Percentiles rank a stretch among this genome's conserved stretches.
These are phyloP conservation scores for Candida tetrigidarum DNA, from an alignment of 1,139 yeast genomes.

Conservation along the genomic window DNA sequence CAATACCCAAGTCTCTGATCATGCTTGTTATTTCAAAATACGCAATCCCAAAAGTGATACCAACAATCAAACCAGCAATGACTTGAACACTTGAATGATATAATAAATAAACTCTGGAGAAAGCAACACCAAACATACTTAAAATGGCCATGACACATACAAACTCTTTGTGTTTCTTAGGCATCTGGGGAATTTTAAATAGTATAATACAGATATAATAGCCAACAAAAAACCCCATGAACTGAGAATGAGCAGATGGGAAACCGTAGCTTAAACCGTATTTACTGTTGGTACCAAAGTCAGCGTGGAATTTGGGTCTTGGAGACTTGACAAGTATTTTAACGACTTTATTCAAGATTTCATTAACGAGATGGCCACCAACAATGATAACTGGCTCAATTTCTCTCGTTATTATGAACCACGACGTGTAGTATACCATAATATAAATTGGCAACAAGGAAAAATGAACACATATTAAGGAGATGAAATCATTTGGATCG, in stretches of 20 bases:
- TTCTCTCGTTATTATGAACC: conserved; percentile 84
- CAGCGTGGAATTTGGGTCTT: conserved; percentile 68
- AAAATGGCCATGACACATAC: conserved; percentile 27
- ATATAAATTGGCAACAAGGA: conserved; percentile 85
- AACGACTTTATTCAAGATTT: conserved; percentile 67
- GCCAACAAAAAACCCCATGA: conserved; percentile 83
- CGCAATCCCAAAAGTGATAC: conserved; percentile 57
- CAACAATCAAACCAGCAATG: conserved; percentile 68
- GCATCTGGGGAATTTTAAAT: conserved; percentile 30
- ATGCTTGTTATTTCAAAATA: conserved; percentile 60
- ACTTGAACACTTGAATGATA: conserved; percentile 83
- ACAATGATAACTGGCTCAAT: conserved; percentile 84
- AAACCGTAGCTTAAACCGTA: conserved; percentile 77
- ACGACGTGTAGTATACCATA: conserved; percentile 78
- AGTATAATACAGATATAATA: conserved; percentile 55
- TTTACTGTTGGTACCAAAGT: conserved; percentile 46
- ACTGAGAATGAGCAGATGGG: conserved; percentile 98
- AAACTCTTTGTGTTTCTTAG: conserved; percentile 23
- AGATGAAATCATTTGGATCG: conserved; percentile 65
- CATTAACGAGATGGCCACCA: conserved; percentile 84
- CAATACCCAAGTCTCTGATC: conserved; percentile 60
- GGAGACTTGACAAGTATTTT: conserved; percentile 71
- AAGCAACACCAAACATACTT: conserved; percentile 57
- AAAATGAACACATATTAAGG: conserved; percentile 68
- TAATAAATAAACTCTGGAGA: conserved; percentile 75